Conservation (phyloP, 225 moss, liverwort and hornwort species). For the Marchantia polymorpha region DNA sequence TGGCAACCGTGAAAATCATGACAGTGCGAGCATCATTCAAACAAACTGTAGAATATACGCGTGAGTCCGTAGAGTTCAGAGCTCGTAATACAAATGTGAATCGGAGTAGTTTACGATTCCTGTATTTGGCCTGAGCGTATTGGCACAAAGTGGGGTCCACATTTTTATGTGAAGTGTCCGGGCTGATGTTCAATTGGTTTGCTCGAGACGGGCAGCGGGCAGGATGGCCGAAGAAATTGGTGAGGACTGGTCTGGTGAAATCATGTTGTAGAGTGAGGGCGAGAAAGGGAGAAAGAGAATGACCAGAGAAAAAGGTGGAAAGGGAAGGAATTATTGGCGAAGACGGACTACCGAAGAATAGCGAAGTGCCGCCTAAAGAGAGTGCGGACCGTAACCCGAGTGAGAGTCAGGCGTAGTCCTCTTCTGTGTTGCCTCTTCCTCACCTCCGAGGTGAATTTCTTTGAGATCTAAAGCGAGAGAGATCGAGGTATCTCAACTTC, state of each 20-base stretch:
- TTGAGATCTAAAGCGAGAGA: not conserved
- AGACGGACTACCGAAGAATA: not conserved
- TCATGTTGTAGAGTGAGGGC: not conserved
- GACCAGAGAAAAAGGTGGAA: not conserved
- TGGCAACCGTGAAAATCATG: no score
- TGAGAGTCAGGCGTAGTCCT: not conserved
- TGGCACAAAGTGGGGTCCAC: not conserved
- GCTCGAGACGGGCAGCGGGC: conserved; percentile 2
- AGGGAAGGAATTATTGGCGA: conserved; percentile 13
- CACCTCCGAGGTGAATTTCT: not conserved
- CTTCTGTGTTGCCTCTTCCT: not conserved
- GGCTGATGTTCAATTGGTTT: not conserved
- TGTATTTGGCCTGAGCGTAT: no score
- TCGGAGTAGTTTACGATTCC: no score
- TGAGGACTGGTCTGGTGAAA: not conserved
- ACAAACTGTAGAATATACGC: no score
- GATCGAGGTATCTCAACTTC: conserved; percentile 1
- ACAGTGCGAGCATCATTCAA: no score
- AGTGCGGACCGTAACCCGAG: not conserved
- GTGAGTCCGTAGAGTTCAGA: no score
- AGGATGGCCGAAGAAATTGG: not conserved
- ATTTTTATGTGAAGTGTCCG: not conserved
- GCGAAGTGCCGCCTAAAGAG: not conserved
- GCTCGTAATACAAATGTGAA: no score
- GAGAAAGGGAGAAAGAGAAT: not conserved